These are phyloP conservation scores for Spiraea crenata DNA, from an alignment of 331 rosid genomes.

Conservation along the genomic window DNA sequence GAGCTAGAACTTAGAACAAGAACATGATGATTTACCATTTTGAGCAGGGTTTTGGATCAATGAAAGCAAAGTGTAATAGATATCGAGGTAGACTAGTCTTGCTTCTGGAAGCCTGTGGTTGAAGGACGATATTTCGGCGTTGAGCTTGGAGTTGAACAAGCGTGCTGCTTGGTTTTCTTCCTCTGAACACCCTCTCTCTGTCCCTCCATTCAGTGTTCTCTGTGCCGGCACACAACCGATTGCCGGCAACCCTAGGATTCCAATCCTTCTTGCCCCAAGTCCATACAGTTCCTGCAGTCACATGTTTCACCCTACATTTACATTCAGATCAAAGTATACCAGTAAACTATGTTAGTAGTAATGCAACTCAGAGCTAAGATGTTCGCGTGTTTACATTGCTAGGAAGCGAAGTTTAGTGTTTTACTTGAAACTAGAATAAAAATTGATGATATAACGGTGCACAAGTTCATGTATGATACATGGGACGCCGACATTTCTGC, in stretches of 20 bases:
- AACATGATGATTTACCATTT: constrained; percentile 43
- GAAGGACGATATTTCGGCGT: constrained; percentile 30
- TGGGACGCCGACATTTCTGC: no score
- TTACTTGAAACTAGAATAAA: no score
- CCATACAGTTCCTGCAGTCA: constrained; percentile 50
- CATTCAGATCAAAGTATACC: no score
- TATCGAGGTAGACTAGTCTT: constrained; percentile 58
- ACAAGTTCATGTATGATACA: no score
- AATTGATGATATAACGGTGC: no score
- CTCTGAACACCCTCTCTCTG: constrained; percentile 38
- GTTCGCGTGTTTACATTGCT: no score
- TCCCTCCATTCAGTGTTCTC: constrained; percentile 51
- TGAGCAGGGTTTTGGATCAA: constrained; percentile 46
- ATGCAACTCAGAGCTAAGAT: no score
- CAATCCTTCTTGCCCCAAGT: constrained; percentile 62
- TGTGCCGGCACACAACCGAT: constrained; percentile 75
- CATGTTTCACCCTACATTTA: background rate
- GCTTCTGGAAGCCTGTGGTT: constrained; percentile 34
- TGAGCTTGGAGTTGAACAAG: constrained; percentile 64
- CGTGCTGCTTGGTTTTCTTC: constrained; percentile 44
- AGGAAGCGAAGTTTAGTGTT: no score
- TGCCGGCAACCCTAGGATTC: constrained; percentile 40
- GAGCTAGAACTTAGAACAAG: background rate
- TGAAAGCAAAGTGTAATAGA: constrained; percentile 32
- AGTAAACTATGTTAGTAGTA: background rate